These are phyloP conservation scores for Dioscorea cayenensis DNA, from an alignment of 116 monocot species.

Conservation along the genomic window DNA sequence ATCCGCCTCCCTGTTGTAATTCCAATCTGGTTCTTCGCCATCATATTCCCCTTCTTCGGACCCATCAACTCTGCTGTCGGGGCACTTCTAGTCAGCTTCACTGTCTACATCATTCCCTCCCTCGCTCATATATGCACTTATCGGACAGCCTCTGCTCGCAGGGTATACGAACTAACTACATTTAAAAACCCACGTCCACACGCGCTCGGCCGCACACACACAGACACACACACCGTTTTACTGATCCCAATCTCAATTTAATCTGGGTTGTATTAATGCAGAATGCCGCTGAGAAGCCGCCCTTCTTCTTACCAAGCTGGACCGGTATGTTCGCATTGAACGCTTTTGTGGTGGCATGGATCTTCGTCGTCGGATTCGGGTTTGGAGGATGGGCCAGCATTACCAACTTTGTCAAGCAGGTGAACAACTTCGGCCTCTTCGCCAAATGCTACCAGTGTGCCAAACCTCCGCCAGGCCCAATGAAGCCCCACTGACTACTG, in stretches of 20 bases:
- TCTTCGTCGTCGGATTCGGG: slow-evolving; percentile 59
- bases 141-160: slow-evolving; percentile 45
- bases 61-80: slow-evolving; percentile 72
- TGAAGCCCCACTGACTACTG: slow-evolving; percentile 1
- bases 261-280: slow-evolving; percentile 4
- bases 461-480: slow-evolving; percentile 11
- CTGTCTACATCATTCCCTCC: slow-evolving; percentile 76
- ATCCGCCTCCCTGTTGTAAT: slow-evolving; percentile 51
- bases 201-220: too few species aligned
- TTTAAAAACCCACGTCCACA: too few species aligned
- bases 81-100: slow-evolving; percentile 73
- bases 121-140: slow-evolving; percentile 74
- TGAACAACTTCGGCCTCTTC: slow-evolving; percentile 59
- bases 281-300: slow-evolving; percentile 57
- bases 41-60: slow-evolving; percentile 74
- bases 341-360: slow-evolving; percentile 54
- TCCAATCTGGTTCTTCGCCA: slow-evolving; percentile 71
- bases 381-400: slow-evolving; percentile 69
- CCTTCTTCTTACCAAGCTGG: slow-evolving; percentile 60
- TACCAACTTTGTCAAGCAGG: slow-evolving; percentile 52
- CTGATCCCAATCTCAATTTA: too few species aligned
- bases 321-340: slow-evolving; percentile 41
- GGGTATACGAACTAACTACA: slow-evolving; percentile 12
- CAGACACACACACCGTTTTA: too few species aligned
- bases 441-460: slow-evolving; percentile 76